Evolutionary conservation across 306 rosid genomes (phyloP), one percentile per base, ranked within the genome.

Genomic region (Alnus rubra): DNA sequence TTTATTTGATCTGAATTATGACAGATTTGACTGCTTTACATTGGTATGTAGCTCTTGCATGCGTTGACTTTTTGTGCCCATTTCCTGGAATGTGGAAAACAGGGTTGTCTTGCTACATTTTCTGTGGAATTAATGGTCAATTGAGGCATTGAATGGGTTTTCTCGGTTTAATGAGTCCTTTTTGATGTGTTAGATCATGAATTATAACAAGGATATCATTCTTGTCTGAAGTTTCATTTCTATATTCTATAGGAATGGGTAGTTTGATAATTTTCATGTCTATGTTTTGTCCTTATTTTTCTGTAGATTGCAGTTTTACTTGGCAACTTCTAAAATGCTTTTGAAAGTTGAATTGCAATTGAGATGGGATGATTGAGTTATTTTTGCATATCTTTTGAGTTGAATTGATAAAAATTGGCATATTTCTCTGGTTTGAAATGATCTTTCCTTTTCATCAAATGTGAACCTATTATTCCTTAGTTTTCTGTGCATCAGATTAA

Each of bases 1-100:
- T 54, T 52, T 70, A 58, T 48, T 80, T 74, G 71, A 69, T 82
- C 44, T 16, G 52, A 48, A 78, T 79, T 54, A 7, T 75, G 54
- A 31, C 35, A 11, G 58, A 74, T 4, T 67, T 42, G 72, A 39
- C 49, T 67, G 3, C 51, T 42, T 16, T 47, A 42, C 9, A n/a
- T 67, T n/a, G 49, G 19, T 39, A 42, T 67, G 18, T 67, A 9
- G 51, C 50, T 67, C 10, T 39, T 37, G 71, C 0, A 18, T 18
- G 3, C 15, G 9, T 67, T 67, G 49, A 67, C 10, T 33, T 70
- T 49, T 71, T 58, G 18, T 62, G 13, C 15, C 30, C 49, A 9
- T 39, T 14, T 72, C 74, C n/a, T 12, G 37, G 73, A 31, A 42
- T 52, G 62, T 42, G 72, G 72, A 37, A 4, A 67, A 67, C 72